These are phyloP conservation scores for Plantago major DNA, from an alignment of 257 asterid genomes.

Conservation along the genomic window DNA sequence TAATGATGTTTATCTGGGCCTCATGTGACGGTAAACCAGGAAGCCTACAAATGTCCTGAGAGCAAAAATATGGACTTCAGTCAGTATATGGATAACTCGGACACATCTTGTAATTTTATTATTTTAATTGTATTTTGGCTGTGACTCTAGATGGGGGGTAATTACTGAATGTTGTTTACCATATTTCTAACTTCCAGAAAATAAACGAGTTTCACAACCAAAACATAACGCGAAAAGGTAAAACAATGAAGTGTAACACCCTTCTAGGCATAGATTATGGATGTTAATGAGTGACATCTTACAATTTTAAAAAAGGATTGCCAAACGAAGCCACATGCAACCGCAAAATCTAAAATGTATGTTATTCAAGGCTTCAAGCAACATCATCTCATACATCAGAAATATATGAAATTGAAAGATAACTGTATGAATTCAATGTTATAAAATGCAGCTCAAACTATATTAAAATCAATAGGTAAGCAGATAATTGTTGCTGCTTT, in stretches of 20 bases:
- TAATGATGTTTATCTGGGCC: slow-evolving; percentile 37
- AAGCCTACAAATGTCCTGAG: slow-evolving; percentile 36
- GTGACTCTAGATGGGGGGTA: too few species aligned
- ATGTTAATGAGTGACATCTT: too few species aligned
- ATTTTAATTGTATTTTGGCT: too few species aligned
- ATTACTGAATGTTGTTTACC: too few species aligned
- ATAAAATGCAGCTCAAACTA: neutral
- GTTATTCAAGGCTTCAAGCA: neutral
- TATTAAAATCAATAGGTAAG: neutral
- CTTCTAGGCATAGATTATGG: neutral
- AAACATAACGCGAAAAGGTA: neutral
- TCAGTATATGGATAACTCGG: neutral
- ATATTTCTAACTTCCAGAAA: too few species aligned
- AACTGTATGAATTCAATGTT: neutral
- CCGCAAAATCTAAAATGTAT: neutral
- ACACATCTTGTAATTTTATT: too few species aligned
- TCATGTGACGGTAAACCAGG: slow-evolving; percentile 36
- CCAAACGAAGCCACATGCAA: neutral
- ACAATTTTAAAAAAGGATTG: neutral
- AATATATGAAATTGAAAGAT: neutral
- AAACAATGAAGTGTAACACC: neutral
- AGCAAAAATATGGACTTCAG: slow-evolving; percentile 1
- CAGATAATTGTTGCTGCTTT: neutral
- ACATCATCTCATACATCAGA: too few species aligned
- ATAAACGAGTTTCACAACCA: neutral